A percentile compares a stretch with the other conserved stretches of the same genome.
Conservation (phyloP, 1,139 yeast species). For the Pneumocystis wakefieldiae region DNA sequence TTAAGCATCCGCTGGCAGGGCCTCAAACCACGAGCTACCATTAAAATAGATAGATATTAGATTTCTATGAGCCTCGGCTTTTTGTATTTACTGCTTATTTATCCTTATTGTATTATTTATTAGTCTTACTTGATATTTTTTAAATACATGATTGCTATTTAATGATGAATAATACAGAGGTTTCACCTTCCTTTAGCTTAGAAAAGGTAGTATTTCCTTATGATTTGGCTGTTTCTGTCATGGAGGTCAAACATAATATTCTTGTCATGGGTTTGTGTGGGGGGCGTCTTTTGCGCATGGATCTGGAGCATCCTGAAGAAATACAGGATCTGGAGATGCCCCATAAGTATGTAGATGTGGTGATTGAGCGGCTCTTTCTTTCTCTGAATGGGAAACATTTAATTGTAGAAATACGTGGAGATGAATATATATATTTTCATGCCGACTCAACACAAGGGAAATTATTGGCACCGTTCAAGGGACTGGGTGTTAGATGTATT, state of each 20-base stretch:
- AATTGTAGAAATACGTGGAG: conserved; percentile 31
- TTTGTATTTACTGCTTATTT: too few species aligned
- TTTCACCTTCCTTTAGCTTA: conserved; percentile 20
- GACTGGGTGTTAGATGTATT: conserved; percentile 28
- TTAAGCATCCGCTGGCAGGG: too few species aligned
- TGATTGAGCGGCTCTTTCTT: conserved; percentile 29
- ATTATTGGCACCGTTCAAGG: conserved; percentile 30
- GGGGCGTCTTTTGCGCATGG: conserved; percentile 37
- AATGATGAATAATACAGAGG: conserved; percentile 2
- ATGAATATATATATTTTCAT: conserved; percentile 34
- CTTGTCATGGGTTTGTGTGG: conserved; percentile 34
- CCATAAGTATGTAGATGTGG: conserved; percentile 16
- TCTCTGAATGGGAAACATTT: conserved; percentile 39
- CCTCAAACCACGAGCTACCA: too few species aligned
- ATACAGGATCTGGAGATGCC: conserved; percentile 21
- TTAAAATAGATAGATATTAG: too few species aligned
- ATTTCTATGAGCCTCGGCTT: too few species aligned
- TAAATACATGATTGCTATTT: too few species aligned
- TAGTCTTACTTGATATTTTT: too few species aligned
- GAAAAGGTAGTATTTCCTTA: conserved; percentile 47
- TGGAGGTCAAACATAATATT: conserved; percentile 36
- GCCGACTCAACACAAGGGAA: conserved; percentile 26
- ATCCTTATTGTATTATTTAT: too few species aligned
- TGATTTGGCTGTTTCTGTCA: conserved; percentile 29
- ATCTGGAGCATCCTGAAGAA: conserved; percentile 39